Evolutionary conservation across 2,329 filamentous ascomycete species (phyloP), one percentile per base, ranked within the genome.

Genomic region (Celoporthe dispersa): DNA sequence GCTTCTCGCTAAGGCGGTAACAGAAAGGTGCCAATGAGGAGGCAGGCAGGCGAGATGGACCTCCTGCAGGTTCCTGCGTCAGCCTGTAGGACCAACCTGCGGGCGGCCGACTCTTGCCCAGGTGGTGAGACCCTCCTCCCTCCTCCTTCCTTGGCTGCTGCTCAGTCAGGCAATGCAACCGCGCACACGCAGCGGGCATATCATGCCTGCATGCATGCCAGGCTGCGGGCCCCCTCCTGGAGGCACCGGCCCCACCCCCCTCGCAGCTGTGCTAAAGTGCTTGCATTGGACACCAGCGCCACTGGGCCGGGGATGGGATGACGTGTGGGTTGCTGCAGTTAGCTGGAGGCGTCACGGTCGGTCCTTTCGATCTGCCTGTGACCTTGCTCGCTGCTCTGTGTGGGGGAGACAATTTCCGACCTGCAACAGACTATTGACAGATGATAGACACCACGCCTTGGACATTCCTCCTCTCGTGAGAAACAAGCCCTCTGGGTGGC

Each of bases 21-120:
- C 35, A 60, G 33, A 39, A 48, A 9, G 14, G 48, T 60, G 53
- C 62, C 33, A 48, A 53, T 66, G 25, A 64, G 68, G 25, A 64
- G 68, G 70, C 60, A 68, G 63, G 70, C 31, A 66, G 62, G 48
- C 31, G 70, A 69, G 69, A 70, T 71, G 60, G 68, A 61, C 60
- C 60, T 16, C 65, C 68, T 71, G 68, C 68, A 71, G 63, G 70
- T 70, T 71, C 70, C 65, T 70, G 70, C 68, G 61, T 71, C 53
- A 67, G 61, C 61, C 62, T 69, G 35, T 37, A 35, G 53, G 57
- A 67, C 62, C 37, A 5, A 48, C 31, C 28, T 62, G 60, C 31
- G n/a, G 31, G 64, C 64, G 63, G 67, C 63, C 70, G 70, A 67
- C 35, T n/a, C 61, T 39, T 44, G 37, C 28, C 53, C 16, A 31